Evolutionary conservation across 116 monocot species (phyloP), one percentile per base, ranked within the genome.

Genomic region (Phalaenopsis hybrid): DNA sequence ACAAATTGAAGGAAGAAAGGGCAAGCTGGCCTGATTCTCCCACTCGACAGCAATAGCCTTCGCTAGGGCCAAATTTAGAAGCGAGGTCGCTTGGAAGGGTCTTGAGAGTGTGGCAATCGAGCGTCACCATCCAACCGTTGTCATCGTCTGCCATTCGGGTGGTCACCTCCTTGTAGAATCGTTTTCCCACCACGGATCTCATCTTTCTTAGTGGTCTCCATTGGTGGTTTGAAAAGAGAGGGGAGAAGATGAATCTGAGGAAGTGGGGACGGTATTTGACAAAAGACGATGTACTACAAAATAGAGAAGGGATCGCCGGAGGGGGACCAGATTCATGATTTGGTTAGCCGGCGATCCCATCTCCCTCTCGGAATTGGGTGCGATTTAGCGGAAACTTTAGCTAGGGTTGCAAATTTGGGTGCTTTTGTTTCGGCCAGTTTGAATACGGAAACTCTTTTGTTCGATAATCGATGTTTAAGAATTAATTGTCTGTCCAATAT

Each of bases 41-140:
- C 95, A 98, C 83, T 98, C 93, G 48, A 90, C 41, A 41, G 41
- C 41, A 41, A 41, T 41, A 41, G 41, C 41, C 2, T 41, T 41
- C 41, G 41, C 95, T 55, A 95, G 95, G 20, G 90, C 87, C 4
- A 86, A 90, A 18, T 87, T 91, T n/a, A 82, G 90, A 55, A 94
- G 85, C 90, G 88, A 20, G 86, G 80, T 61, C 93, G 80, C 85
- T 94, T 94, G 23, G 88, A 89, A 8, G 93, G 28, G 95, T 89
- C 81, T 92, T 94, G 5, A 98, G 90, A 44, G 95, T 94, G 9
- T 92, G 76, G 86, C 95, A 98, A 15, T 98, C 92, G 41, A 98
- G 92, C 93, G 94, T 98, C 80, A 94, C 93, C 63, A 83, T 92
- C 92, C 98, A 98, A 43, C 95, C 94, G 17, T 93, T 95, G 49